Percentiles rank a stretch among this genome's conserved stretches.
phyloP scores from a whole-genome alignment of 768 basidiomycete species.

The Leucosporidium creatinivorum region DNA sequence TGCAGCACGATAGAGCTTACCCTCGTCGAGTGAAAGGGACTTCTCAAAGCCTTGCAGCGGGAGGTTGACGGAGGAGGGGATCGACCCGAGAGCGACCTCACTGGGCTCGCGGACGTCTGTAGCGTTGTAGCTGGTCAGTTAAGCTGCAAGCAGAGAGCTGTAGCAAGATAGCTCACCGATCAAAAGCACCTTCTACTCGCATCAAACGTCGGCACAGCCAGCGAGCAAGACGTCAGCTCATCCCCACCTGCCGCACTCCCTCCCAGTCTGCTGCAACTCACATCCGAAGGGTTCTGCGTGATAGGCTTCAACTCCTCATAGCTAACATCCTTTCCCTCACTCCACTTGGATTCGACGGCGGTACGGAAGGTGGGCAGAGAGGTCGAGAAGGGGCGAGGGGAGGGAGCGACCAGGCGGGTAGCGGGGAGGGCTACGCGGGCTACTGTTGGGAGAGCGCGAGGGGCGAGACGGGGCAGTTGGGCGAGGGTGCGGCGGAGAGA shows the following conservation, averaged over 20 bases:
- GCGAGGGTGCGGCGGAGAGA: not conserved
- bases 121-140: constrained; percentile 45
- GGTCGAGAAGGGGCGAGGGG: not conserved
- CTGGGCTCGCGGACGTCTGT: constrained; percentile 91
- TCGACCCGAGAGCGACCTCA: constrained; percentile 83
- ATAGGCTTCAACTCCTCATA: constrained; percentile 77
- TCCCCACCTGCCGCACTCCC: not conserved
- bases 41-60: constrained; percentile 70
- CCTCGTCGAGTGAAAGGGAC: constrained; percentile 53
- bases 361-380: too few relatives aligned
- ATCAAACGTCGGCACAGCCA: not conserved
- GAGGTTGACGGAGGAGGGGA: constrained; percentile 83
- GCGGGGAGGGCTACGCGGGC: not conserved
- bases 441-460: not conserved
- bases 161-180: constrained; percentile 9
- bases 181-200: constrained; percentile 28
- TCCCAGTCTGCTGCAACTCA: constrained; percentile 41
- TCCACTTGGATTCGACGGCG: not conserved
- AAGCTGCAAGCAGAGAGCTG: not conserved
- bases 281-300: constrained; percentile 60
- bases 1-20: constrained; percentile 12
- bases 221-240: not conserved
- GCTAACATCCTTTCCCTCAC: constrained; percentile 43
- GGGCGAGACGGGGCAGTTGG: not conserved
- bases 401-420: not conserved